phyloP scores from a whole-genome alignment of 192 early-diverging fungal species.

The Spinellus fusiger region DNA sequence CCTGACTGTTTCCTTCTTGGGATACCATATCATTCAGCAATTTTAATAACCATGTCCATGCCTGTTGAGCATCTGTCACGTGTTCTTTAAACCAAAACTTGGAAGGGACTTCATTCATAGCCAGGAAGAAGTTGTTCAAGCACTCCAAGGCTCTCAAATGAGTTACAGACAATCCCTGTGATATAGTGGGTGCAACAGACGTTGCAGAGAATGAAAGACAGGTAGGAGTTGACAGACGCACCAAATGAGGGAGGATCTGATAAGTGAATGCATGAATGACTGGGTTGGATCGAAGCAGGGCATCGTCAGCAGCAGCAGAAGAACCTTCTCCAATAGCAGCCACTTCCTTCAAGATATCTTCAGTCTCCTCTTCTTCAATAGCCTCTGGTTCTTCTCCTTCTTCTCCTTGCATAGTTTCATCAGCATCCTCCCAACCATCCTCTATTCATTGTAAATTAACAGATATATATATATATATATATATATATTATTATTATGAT shows the following conservation, averaged over 20 bases:
- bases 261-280: constrained; percentile 44
- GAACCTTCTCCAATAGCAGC: constrained; percentile 29
- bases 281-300: constrained; percentile 21
- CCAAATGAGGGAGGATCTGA: constrained; percentile 42
- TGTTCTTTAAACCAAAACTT: constrained; percentile 59
- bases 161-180: constrained; percentile 47
- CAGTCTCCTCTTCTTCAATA: constrained; percentile 41
- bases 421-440: constrained; percentile 40
- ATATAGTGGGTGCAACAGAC: constrained; percentile 29
- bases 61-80: constrained; percentile 34
- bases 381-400: constrained; percentile 42
- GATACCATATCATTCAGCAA: constrained; percentile 46
- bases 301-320: constrained; percentile 25
- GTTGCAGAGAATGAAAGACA: constrained; percentile 42
- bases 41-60: constrained; percentile 58
- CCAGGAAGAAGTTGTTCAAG: constrained; percentile 70
- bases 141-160: constrained; percentile 66
- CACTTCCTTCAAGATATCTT: constrained; percentile 28
- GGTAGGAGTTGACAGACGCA: constrained; percentile 43
- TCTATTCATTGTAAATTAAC: constrained; percentile 14
- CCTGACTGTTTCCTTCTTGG: constrained; percentile 36
- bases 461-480: no score
- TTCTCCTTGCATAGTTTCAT: constrained; percentile 36
- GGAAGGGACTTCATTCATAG: constrained; percentile 60
- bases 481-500: no score